Evolutionary conservation across 176 grass and related monocot genomes (phyloP), one percentile per base, ranked within the genome.

Genomic region (Cocos nucifera): DNA sequence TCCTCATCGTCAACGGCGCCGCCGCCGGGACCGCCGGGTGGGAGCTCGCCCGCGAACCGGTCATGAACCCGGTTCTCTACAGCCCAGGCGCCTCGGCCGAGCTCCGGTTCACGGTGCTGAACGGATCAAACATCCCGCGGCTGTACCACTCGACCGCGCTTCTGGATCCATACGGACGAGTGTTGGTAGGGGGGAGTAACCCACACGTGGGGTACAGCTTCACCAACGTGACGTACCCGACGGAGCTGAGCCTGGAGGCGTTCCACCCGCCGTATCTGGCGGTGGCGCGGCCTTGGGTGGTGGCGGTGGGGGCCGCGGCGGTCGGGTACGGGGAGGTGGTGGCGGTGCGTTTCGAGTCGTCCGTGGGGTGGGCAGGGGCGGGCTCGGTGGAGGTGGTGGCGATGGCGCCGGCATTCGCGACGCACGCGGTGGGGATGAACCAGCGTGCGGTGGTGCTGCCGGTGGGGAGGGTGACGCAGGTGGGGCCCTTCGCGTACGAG

Each of bases 401-500:
- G 17, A 62, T 95, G 69, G 77, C 86, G 18, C 90, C 86, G 16
- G 86, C 63, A 19, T 95, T 95, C 61, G 79, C 74, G 21, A 87
- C 86, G 26, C 86, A 95, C 59, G 79, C 86, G 16, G 52, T 95
- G 24, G 86, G 90, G 80, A 95, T 95, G 90, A 95, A 90, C 78
- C 86, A 95, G 74, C 44, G 83, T 17, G 63, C 79, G 54, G 80
- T 95, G 60, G 55, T 23, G 49, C 62, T 95, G 25, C 35, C 48
- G 4, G 68, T 86, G 50, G 54, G 62, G 59, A 71, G 61, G 61
- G 66, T 89, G 49, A 72, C 27, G 64, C 18, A 23, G 77, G 24
- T 79, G 6, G 73, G 49, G 1, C 17, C 24, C 2, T 54, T 77
- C 5, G 25, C 69, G 24, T 90, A 79, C 61, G 83, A 77, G 75